phyloP scores from a whole-genome alignment of 306 rosid species.

The Vicia villosa region DNA sequence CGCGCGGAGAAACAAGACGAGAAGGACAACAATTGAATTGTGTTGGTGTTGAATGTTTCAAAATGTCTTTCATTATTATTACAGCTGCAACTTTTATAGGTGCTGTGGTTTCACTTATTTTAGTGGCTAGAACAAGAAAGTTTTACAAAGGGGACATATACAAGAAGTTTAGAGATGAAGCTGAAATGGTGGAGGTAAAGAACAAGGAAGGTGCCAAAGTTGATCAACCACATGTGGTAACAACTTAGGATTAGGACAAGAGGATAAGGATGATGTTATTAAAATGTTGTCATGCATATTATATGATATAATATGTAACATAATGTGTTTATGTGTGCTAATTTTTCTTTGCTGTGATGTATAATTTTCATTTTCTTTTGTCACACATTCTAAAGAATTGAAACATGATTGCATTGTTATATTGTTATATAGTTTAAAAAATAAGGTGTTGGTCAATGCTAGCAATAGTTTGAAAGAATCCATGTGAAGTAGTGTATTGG shows the following conservation, averaged over 20 bases:
- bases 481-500: neutral
- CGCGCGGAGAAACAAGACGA: conserved; percentile 25
- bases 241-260: conserved; percentile 9
- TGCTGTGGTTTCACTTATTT: conserved; percentile 41
- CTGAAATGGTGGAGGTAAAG: conserved; percentile 19
- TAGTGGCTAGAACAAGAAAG: conserved; percentile 58
- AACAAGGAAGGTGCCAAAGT: conserved; percentile 2
- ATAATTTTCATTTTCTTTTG: conserved; percentile 18
- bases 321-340: neutral
- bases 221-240: conserved; percentile 23
- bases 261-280: neutral
- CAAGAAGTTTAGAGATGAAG: conserved; percentile 38
- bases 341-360: conserved; percentile 31
- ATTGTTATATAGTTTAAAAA: neutral
- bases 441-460: neutral
- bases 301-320: conserved; percentile 14
- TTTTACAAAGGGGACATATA: conserved; percentile 53
- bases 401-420: conserved; percentile 2
- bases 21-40: conserved; percentile 46
- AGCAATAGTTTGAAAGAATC: neutral
- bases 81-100: conserved; percentile 49
- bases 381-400: conserved; percentile 11
- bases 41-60: conserved; percentile 44
- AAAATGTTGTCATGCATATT: neutral
- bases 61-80: conserved; percentile 46